Base-by-base conservation (phyloP, 805 yeast species). In the Saccharomycopsis guyanensis region DNA sequence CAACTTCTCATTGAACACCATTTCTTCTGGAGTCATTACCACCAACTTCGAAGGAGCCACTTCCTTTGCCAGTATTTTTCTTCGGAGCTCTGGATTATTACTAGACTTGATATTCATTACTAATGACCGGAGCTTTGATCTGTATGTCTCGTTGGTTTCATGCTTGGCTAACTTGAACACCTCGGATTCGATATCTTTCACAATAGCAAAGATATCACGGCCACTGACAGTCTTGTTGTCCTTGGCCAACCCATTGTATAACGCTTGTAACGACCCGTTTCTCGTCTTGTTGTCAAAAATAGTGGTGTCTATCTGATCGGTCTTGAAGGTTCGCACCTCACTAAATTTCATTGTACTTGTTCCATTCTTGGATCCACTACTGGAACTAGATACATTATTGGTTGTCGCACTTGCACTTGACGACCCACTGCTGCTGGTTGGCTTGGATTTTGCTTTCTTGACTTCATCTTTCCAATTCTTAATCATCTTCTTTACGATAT, bases 401-500 rank as follows among this genome's bases (percentile, higher is more conserved):
- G 33, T n/a, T 20, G 35, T 41, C 20, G 43, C 38, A 20, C 53
- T 38, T n/a, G 51, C 47, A 23, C 39, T 40, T 15, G 57, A 32
- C 4, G 34, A 35, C 8, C 33, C 24, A 22, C 45, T 31, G 22
- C 53, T 19, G 3, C 51, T 57, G 16, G 53, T 45, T 37, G 22
- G 36, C 35, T 40, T 65, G 62, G 58, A 67, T 65, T 59, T 65
- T 56, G 62, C 81, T 82, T 56, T 82, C 84, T 50, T 69, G 13
- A 91, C 95, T 43, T 80, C 80, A 53, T 91, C 97, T 59, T 87
- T 87, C 98, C 98, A 93, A 32, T 73, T 70, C 55, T 78, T 76
- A 56, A 93, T 88, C 68, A 89, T 85, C 55, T 77, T 78, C 62
- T 85, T 86, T 32, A 91, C 97, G 35, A 84, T 65, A 2, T 72